phyloP scores from a whole-genome alignment of 352 stramenopile genomes.

The Phytophthora citricola region DNA sequence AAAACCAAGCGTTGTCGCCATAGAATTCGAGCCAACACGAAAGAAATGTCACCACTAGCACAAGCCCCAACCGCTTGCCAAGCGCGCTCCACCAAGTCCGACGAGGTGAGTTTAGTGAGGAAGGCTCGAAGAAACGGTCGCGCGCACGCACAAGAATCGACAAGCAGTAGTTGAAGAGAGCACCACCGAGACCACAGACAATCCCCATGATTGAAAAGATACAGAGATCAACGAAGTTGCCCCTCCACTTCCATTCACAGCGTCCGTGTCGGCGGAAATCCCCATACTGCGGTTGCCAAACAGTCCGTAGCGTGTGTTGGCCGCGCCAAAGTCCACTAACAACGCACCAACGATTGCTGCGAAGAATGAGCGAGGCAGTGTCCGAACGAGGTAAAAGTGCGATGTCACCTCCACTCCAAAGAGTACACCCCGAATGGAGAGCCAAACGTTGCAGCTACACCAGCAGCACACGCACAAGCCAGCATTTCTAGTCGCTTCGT shows the following conservation, averaged over 20 bases:
- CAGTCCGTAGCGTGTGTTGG: constrained; percentile 71
- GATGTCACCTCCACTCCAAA: constrained; percentile 89
- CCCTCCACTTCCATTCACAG: constrained; percentile 40
- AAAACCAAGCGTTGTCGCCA: constrained; percentile 82
- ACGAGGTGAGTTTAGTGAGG: constrained; percentile 9
- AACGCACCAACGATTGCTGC: constrained; percentile 78
- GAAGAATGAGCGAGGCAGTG: constrained; percentile 81
- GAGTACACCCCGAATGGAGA: constrained; percentile 88
- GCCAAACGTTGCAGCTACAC: constrained; percentile 88
- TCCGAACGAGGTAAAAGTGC: constrained; percentile 86
- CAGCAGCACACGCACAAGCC: constrained; percentile 77
- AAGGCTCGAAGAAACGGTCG: constrained; percentile 53
- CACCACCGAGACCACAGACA: constrained; percentile 70
- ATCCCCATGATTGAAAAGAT: constrained; percentile 76
- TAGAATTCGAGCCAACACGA: constrained; percentile 83
- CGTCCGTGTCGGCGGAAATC: constrained; percentile 53
- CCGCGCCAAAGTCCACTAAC: constrained; percentile 68
- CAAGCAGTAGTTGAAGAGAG: constrained; percentile 75
- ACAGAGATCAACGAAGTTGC: constrained; percentile 59
- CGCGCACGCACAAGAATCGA: constrained; percentile 67
- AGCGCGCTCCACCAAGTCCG: constrained; percentile 53
- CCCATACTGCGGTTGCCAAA: constrained; percentile 78
- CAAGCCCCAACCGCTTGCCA: constrained; percentile 65
- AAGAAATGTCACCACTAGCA: constrained; percentile 63
- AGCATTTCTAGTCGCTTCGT: constrained; percentile 87